Evolutionary conservation across 345 rosid genomes (phyloP), one percentile per base, ranked within the genome.

Genomic region (Ceriops tagal): DNA sequence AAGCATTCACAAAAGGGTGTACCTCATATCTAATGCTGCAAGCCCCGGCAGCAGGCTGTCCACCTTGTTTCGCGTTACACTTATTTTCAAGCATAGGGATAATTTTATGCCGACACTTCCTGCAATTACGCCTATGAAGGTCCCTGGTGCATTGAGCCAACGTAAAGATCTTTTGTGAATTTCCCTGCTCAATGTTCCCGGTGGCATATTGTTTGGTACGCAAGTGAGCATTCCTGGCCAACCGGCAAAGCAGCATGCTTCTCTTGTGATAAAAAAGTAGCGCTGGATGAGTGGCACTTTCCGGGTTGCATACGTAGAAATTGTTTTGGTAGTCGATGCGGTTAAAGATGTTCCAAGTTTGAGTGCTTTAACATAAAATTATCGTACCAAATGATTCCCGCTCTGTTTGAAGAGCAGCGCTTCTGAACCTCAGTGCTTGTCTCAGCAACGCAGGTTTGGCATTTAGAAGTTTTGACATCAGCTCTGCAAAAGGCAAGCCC

Each of bases 71-170:
- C 1, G 5, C 58, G 3, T 55, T 9, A 55, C 16, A 9, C 15
- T 55, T 11, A 26, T 55, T 22, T 22, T 26, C 27, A 3, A 55
- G 5, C 18, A 3, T 55, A 55, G 58, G 28, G 28, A 22, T 13
- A 3, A 26, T 13, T 3, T 22, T 9, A n/a, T 22, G 0, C 10
- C 22, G 58, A 55, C 58, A 55, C 58, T 26, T 9, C 16, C 18
- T 9, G 16, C 30, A 55, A 55, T 13, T 5, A 9, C 5, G 5
- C 28, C 15, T 5, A 26, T 9, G 1, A 8, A 8, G 28, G 15
- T 55, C 58, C 28, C 58, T 22, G 11, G 58, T 55, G 58, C 28
- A 55, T 22, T 55, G 58, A 55, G 58, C 58, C 58, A 55, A 55
- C 11, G 3, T 6, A 11, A 20, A 53, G 26, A 53, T 8, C 58